Evolutionary conservation across 78 protist species (phyloP).

Genomic region (Emiliania huxleyi): DNA sequence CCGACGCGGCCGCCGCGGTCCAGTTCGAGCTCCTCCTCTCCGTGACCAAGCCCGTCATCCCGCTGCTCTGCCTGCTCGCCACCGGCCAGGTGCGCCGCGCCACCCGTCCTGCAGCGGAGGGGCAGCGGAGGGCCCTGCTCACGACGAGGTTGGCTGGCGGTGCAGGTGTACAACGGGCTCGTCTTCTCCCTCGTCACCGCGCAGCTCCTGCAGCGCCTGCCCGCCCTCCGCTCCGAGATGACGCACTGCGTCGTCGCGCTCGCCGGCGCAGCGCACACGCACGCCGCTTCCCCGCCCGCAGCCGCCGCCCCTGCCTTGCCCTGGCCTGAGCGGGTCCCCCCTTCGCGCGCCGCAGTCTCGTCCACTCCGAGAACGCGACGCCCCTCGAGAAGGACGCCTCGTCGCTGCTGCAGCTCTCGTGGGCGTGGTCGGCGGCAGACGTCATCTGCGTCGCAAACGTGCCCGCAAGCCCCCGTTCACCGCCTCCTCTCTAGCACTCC

Average conservation of each 20-base stretch:
- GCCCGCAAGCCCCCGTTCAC: no score
- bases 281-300: not conserved
- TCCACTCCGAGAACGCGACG: not conserved
- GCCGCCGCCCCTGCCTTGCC: no score
- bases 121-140: no score
- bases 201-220: not conserved
- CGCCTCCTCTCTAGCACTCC: no score
- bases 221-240: not conserved
- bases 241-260: not conserved
- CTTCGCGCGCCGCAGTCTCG: not conserved
- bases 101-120: no score
- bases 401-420: not conserved
- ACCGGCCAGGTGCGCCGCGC: not conserved
- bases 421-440: not conserved
- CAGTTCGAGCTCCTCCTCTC: slow-evolving; percentile 3
- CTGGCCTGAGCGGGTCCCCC: no score
- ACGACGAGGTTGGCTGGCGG: no score
- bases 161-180: slow-evolving; percentile 24
- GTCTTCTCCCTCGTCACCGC: not conserved
- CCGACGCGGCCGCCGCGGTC: not conserved
- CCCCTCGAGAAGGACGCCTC: not conserved
- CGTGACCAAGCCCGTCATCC: not conserved
- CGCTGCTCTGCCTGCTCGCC: not conserved
- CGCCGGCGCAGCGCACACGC: not conserved
- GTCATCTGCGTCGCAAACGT: not conserved